Evolutionary conservation across 1,139 yeast species (phyloP).

Genomic region (Taiozyma sp.): DNA sequence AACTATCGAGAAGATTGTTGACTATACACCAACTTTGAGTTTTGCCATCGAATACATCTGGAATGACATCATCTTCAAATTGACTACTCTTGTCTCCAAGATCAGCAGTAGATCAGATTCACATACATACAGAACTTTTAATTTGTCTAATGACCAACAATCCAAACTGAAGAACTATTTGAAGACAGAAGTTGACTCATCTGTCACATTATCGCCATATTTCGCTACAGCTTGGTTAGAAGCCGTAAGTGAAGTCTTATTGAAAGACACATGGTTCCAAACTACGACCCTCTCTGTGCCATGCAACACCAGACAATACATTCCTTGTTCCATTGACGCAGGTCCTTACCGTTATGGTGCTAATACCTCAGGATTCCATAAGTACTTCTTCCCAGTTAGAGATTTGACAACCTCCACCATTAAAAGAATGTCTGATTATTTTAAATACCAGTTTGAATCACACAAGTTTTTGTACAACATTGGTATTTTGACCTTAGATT

Average conservation of each 20-base stretch:
- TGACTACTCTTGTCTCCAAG: not conserved
- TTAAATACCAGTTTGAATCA: slow-evolving; percentile 2
- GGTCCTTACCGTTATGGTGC: slow-evolving; percentile 15
- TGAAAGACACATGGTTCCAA: slow-evolving; percentile 3
- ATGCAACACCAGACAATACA: slow-evolving; percentile 15
- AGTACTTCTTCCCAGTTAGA: slow-evolving; percentile 6
- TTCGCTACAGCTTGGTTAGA: slow-evolving; percentile 17
- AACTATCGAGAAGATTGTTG: slow-evolving; percentile 10
- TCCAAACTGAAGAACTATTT: not conserved
- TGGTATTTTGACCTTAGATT: slow-evolving; percentile 12
- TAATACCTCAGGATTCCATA: slow-evolving; percentile 15
- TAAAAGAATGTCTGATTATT: slow-evolving; percentile 6
- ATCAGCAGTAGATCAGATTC: slow-evolving; percentile 6
- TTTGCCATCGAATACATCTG: slow-evolving; percentile 10
- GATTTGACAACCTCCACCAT: slow-evolving; percentile 4
- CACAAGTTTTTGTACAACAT: slow-evolving; percentile 13
- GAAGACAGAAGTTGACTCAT: not conserved
- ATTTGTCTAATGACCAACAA: slow-evolving; percentile 5
- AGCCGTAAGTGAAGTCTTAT: slow-evolving; percentile 7
- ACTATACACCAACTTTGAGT: slow-evolving; percentile 11
- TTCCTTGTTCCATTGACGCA: slow-evolving; percentile 6
- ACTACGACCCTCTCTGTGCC: slow-evolving; percentile 14
- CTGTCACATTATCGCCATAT: slow-evolving; percentile 15
- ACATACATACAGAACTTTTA: slow-evolving; percentile 9
- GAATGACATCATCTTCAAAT: slow-evolving; percentile 5